Conservation (phyloP, 257 asterid species). For the Galeopsis tetrahit region DNA sequence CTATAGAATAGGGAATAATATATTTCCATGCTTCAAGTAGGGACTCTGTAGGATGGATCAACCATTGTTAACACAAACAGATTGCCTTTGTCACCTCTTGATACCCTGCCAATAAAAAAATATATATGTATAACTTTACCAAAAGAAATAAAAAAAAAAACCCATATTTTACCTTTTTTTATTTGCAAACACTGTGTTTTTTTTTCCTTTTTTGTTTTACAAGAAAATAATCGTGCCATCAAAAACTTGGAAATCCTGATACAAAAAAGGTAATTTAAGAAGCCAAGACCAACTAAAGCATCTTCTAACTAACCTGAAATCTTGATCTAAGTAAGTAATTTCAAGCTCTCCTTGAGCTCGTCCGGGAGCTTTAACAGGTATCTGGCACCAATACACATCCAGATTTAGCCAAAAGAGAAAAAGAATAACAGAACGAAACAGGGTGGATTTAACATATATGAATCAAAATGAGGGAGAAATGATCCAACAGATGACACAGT, state of each 20-base stretch:
- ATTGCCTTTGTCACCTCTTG: constrained; percentile 81
- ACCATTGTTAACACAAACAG: constrained; percentile 69
- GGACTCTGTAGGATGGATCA: constrained; percentile 67
- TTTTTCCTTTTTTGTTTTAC: too few relatives aligned
- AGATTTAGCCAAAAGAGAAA: not conserved
- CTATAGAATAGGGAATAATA: too few relatives aligned
- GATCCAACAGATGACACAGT: not conserved
- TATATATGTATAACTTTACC: too few relatives aligned
- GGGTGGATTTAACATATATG: not conserved
- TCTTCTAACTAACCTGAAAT: constrained; percentile 46
- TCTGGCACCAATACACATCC: constrained; percentile 13
- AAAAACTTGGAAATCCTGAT: too few relatives aligned
- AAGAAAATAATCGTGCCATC: too few relatives aligned
- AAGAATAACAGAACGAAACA: not conserved
- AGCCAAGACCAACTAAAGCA: too few relatives aligned
- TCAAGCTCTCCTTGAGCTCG: constrained; percentile 70
- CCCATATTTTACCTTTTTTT: too few relatives aligned
- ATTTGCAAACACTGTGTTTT: too few relatives aligned
- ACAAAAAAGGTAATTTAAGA: too few relatives aligned
- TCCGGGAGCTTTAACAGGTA: constrained; percentile 56
- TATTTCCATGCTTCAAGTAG: constrained; percentile 33
- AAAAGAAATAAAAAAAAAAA: too few relatives aligned
- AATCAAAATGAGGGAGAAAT: not conserved
- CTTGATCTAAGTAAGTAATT: constrained; percentile 76
- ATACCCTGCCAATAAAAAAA: constrained; percentile 46